Percentiles rank a stretch among this genome's conserved stretches.
Conservation (phyloP, 2,329 filamentous ascomycete species). For the Trichoderma sp. region DNA sequence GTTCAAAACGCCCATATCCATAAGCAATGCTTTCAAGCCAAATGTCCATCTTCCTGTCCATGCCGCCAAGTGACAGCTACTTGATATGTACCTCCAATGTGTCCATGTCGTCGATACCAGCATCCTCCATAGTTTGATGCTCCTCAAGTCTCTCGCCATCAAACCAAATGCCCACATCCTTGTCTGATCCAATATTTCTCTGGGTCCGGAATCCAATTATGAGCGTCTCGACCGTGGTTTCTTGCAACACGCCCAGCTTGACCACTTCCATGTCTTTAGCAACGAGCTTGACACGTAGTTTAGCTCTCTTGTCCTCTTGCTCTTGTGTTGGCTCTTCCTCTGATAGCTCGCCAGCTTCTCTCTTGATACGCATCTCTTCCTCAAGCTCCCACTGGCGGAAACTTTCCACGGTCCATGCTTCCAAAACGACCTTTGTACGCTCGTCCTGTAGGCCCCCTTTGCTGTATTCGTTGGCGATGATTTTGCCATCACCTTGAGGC, state of each 20-base stretch:
- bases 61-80: slow-evolving; percentile 29
- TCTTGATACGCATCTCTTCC: slow-evolving; percentile 46
- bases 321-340: slow-evolving; percentile 32
- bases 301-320: slow-evolving; percentile 31
- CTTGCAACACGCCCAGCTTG: slow-evolving; percentile 49
- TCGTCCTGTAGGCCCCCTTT: slow-evolving; percentile 48
- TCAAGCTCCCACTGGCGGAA: slow-evolving; percentile 49
- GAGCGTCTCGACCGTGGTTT: slow-evolving; percentile 61
- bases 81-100: slow-evolving; percentile 70
- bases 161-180: slow-evolving; percentile 62
- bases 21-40: slow-evolving; percentile 3
- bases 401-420: slow-evolving; percentile 70
- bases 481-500: slow-evolving; percentile 40
- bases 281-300: slow-evolving; percentile 53
- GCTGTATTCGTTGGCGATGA: slow-evolving; percentile 35
- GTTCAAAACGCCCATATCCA: slow-evolving; percentile 16
- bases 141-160: slow-evolving; percentile 71
- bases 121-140: slow-evolving; percentile 57
- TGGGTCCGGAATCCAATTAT: slow-evolving; percentile 58
- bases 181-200: slow-evolving; percentile 49
- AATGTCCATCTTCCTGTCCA: background rate
- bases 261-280: slow-evolving; percentile 49
- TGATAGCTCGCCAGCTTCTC: slow-evolving; percentile 40
- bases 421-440: slow-evolving; percentile 64
- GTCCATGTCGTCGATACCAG: slow-evolving; percentile 73